A percentile compares a stretch with the other conserved stretches of the same genome.
Conservation (phyloP, 2,329 filamentous ascomycete genomes). For the Exophiala bonariae region DNA sequence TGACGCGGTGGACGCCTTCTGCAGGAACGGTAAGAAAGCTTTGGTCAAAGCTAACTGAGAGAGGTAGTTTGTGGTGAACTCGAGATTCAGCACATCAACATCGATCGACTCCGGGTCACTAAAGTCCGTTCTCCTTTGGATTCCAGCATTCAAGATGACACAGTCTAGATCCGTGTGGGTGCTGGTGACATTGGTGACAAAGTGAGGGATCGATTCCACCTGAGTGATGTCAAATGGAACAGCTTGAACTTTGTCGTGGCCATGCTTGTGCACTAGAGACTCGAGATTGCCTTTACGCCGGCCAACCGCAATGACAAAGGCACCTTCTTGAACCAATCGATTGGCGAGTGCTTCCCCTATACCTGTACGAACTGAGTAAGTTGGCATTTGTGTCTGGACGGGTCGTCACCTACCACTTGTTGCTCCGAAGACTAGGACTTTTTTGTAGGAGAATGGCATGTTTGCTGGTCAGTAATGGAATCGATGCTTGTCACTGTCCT, state of each 20-base stretch:
- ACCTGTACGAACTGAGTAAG: constrained; percentile 23
- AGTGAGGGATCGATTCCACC: constrained; percentile 47
- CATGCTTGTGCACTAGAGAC: constrained; percentile 47
- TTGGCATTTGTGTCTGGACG: too few relatives aligned
- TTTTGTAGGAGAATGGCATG: constrained; percentile 47
- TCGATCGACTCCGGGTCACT: constrained; percentile 49
- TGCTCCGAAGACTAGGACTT: constrained; percentile 56
- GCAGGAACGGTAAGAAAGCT: constrained; percentile 51
- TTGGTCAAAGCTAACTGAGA: constrained; percentile 51
- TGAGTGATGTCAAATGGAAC: constrained; percentile 54
- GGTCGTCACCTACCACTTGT: constrained; percentile 32
- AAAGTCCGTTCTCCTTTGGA: constrained; percentile 53
- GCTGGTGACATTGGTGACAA: constrained; percentile 38
- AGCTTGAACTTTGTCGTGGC: constrained; percentile 46
- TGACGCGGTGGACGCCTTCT: constrained; percentile 44
- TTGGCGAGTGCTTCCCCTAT: constrained; percentile 51
- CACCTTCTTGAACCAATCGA: constrained; percentile 49
- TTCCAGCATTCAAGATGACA: constrained; percentile 55
- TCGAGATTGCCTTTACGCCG: constrained; percentile 53
- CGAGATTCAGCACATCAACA: constrained; percentile 42
- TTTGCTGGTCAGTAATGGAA: neutral
- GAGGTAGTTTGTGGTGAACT: constrained; percentile 53
- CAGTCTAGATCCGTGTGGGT: constrained; percentile 53
- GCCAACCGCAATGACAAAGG: constrained; percentile 50
- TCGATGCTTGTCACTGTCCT: too few relatives aligned